Evolutionary conservation across 768 basidiomycete genomes (phyloP), one percentile per base, ranked within the genome.

Genomic region (Pulveroboletus sp.): DNA sequence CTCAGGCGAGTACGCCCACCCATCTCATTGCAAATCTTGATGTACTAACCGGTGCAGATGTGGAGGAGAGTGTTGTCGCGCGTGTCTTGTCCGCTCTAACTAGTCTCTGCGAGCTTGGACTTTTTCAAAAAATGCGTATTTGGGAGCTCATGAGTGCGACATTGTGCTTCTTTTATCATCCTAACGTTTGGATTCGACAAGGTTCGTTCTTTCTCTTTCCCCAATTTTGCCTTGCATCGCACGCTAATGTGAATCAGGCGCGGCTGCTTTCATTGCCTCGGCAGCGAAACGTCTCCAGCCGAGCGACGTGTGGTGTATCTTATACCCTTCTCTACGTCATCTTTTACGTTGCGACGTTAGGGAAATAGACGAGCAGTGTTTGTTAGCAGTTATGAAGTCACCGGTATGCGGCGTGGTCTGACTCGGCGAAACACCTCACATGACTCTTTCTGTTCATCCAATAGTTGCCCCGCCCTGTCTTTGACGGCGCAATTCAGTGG

Each of bases 261-360:
- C 94, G 15, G 84, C 83, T 11, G 84, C 90, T 0, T 93, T 99
- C 64, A 85, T 98, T 39, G 85, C 90, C 2, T 84, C 91, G 5
- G 86, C 91, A 8, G 85, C 88, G 2, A 82, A 84, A 38, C 85
- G 89, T 55, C 77, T 99, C 6, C 88, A 87, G 0, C 68, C 75
- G 3, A 93, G 91, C 46, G 96, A 99, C 62, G 84, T 92, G 18
- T 98, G 96, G 95, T 97, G 93, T 61, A 95, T 98, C 37, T 68
- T 99, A 8, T 98, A 98, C 58, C 95, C 96, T 0, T 89, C 88
- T 0, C 69, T 98, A 37, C 79, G 89, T 40, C 86, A 93, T 59
- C 83, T 93, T 51, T 73, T 98, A 35, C 86, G 85, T 50, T 89
- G 84, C 2, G 96, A 98, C 57, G 73, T 97, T 18, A 76, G 75